A percentile compares a stretch with the other conserved stretches of the same genome.
Conservation (phyloP, 768 basidiomycete species). For the Leccinum barrowsii region DNA sequence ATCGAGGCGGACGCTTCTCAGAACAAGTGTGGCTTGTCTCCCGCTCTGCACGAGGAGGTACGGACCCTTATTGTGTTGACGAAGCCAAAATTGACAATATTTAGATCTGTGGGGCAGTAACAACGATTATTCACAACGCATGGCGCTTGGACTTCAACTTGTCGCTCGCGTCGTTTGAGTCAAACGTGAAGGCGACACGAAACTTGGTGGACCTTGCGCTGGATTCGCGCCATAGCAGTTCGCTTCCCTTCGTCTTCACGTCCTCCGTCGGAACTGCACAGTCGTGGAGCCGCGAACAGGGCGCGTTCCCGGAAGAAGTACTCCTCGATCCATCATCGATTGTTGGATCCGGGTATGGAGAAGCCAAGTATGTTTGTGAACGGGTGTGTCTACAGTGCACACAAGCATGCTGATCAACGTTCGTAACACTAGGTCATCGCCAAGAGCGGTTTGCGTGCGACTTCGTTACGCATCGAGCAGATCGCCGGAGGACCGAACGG, state of each 20-base stretch:
- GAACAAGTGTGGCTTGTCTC: conserved; percentile 27
- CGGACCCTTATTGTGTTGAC: no score
- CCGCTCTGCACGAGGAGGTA: conserved; percentile 30
- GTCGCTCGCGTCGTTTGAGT: conserved; percentile 35
- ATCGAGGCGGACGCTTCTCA: conserved; percentile 36
- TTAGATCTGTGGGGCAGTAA: conserved; percentile 22
- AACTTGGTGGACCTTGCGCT: conserved; percentile 34
- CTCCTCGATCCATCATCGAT: conserved; percentile 24
- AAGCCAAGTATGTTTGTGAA: conserved; percentile 37
- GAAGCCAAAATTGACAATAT: not conserved
- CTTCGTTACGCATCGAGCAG: conserved; percentile 33
- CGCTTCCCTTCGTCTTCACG: conserved; percentile 24
- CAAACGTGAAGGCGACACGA: conserved; percentile 32
- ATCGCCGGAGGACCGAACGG: conserved; percentile 33
- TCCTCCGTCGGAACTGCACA: conserved; percentile 21
- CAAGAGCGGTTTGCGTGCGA: conserved; percentile 22
- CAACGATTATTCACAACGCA: conserved; percentile 26
- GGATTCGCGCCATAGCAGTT: conserved; percentile 18
- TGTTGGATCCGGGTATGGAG: conserved; percentile 37
- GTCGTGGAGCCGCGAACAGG: conserved; percentile 21
- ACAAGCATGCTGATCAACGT: not conserved
- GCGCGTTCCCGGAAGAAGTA: conserved; percentile 30
- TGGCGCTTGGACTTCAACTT: conserved; percentile 39
- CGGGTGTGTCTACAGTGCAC: conserved; percentile 22
- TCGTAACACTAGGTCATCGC: conserved; percentile 19